phyloP scores from a whole-genome alignment of 805 yeast species.

The Zygosaccharomyces kombuchaensis region DNA sequence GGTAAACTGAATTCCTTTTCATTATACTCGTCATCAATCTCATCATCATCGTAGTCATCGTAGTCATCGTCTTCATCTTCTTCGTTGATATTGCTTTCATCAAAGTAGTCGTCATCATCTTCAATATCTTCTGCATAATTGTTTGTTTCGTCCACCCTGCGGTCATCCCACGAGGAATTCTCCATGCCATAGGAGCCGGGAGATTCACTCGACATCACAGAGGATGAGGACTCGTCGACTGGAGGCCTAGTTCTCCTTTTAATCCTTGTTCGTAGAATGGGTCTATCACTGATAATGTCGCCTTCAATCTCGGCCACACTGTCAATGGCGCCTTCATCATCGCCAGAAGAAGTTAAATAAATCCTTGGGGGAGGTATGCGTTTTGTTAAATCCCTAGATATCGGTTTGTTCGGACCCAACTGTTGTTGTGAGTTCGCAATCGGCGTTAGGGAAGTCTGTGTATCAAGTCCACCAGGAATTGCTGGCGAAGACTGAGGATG shows the following conservation, averaged over 20 bases:
- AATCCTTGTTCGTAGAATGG: background rate
- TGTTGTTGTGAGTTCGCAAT: background rate
- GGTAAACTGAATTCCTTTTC: slow-evolving; percentile 5
- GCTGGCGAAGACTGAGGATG: slow-evolving; percentile 1
- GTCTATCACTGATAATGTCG: background rate
- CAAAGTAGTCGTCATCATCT: slow-evolving; percentile 4
- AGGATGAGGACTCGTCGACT: slow-evolving; percentile 1
- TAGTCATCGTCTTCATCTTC: slow-evolving; percentile 5
- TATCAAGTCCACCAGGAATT: background rate
- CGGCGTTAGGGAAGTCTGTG: background rate
- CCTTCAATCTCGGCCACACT: slow-evolving; percentile 3
- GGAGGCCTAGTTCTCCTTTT: background rate
- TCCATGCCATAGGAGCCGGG: slow-evolving; percentile 3
- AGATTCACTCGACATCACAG: slow-evolving; percentile 4
- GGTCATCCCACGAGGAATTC: slow-evolving; percentile 2
- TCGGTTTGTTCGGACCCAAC: background rate
- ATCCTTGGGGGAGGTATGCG: slow-evolving; percentile 19
- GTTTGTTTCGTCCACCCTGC: background rate
- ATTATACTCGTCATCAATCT: slow-evolving; percentile 4
- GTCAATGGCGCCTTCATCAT: slow-evolving; percentile 4
- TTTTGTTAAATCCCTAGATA: slow-evolving; percentile 11
- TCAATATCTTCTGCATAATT: slow-evolving; percentile 4
- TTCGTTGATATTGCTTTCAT: slow-evolving; percentile 4
- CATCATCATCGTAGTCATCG: slow-evolving; percentile 8
- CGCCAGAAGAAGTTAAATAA: slow-evolving; percentile 9